Percentiles rank a stretch among this genome's conserved stretches.
These are phyloP conservation scores for Viola pubescens DNA, from an alignment of 441 rosid genomes.

Conservation along the genomic window DNA sequence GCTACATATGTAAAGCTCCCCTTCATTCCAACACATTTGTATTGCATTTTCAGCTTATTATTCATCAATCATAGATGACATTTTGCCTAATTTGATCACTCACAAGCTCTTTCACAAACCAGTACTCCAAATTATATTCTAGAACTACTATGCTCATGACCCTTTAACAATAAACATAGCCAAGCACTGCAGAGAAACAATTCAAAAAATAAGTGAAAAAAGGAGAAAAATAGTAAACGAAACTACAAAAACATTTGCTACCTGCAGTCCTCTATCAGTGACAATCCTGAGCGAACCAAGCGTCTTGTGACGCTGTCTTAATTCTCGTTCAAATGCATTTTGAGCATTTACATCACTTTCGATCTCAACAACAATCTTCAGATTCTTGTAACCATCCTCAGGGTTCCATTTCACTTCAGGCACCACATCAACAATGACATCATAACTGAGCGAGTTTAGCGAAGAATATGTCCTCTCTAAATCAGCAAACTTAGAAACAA, in stretches of 20 bases:
- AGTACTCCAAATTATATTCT: no score
- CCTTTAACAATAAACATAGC: no score
- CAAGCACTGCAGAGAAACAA: not conserved
- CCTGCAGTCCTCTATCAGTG: slow-evolving; percentile 82
- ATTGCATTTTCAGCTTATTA: not conserved
- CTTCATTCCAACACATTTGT: not conserved
- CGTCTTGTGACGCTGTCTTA: slow-evolving; percentile 70
- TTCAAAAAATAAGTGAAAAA: not conserved
- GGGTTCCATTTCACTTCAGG: slow-evolving; percentile 85
- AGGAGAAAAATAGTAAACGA: not conserved
- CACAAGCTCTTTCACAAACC: no score
- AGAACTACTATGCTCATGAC: no score
- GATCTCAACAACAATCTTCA: slow-evolving; percentile 83
- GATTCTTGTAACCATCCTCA: slow-evolving; percentile 66
- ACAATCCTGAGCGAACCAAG: slow-evolving; percentile 60
- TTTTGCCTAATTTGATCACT: no score
- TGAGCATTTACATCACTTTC: slow-evolving; percentile 72
- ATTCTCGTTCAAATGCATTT: slow-evolving; percentile 64
- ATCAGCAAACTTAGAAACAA: slow-evolving; percentile 63
- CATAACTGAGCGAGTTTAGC: slow-evolving; percentile 61
- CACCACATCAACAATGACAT: slow-evolving; percentile 71
- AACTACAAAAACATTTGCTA: slow-evolving; percentile 19
- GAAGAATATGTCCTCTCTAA: slow-evolving; percentile 66
- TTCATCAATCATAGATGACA: no score
- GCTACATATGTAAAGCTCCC: no score